Percentiles rank a stretch among this genome's conserved stretches.
Conservation (phyloP, 345 rosid species). For the thale cress (Arabidopsis thaliana) region DNA sequence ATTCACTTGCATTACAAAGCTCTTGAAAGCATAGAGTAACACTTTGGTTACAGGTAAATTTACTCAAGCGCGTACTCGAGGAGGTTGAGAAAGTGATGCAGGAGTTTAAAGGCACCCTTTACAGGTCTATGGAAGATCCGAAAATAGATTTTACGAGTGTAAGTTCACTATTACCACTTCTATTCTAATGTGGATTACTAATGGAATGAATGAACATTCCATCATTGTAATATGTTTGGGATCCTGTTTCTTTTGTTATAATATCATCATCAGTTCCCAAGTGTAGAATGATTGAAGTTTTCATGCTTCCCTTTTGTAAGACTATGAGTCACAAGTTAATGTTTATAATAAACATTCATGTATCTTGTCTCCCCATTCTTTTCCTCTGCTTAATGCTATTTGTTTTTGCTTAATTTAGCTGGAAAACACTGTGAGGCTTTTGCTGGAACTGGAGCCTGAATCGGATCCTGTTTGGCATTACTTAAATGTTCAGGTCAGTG, state of each 20-base stretch:
- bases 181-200: conserved; percentile 3
- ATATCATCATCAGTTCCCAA: not conserved
- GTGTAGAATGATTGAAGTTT: not conserved
- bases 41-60: conserved; percentile 72
- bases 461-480: conserved; percentile 98
- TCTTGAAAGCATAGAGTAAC: conserved; percentile 21
- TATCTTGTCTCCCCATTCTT: not conserved
- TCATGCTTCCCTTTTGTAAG: conserved; percentile 14
- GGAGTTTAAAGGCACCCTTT: conserved; percentile 89
- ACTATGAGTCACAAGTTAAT: not conserved
- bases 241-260: conserved; percentile 8
- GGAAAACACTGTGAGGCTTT: conserved; percentile 91
- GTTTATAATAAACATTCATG: conserved; percentile 8
- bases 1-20: conserved; percentile 21
- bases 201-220: conserved; percentile 23
- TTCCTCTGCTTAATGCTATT: conserved; percentile 24
- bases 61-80: conserved; percentile 93
- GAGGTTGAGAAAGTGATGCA: conserved; percentile 98
- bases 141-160: conserved; percentile 84
- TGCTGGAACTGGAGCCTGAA: conserved; percentile 96
- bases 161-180: conserved; percentile 40
- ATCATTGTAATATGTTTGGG: not conserved
- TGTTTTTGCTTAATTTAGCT: conserved; percentile 57
- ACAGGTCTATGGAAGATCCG: conserved; percentile 97
- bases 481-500: conserved; percentile 85